Evolutionary conservation across 176 grass and related monocot species (phyloP), one percentile per base, ranked within the genome.

Genomic region (Hsuehochloa calcarea): DNA sequence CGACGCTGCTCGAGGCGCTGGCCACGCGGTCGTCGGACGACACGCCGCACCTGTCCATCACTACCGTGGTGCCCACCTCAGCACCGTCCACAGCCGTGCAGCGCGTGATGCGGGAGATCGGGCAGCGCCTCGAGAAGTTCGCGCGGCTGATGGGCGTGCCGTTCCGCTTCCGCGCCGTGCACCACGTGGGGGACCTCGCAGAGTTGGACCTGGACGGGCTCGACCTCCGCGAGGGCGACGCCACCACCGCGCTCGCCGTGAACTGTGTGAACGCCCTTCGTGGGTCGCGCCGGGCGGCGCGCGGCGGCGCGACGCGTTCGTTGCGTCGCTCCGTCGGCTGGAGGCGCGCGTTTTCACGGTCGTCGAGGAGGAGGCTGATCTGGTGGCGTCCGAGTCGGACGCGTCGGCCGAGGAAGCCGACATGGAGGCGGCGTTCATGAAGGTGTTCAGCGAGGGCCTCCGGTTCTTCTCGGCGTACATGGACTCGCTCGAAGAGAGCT

Each of bases 121-220:
- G 91, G 8, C 91, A 99, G 56, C 55, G 96, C 26, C 95, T 99
- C 91, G 96, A 96, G 88, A 94, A 91, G 88, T 99, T 99, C 85
- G 96, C 96, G 12, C 90, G 93, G 22, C 90, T 99, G 3, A 99
- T 99, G 96, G 96, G 93, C 25, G 96, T 99, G 35, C 96, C 93
- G 29, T 99, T 99, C 85, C 61, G 74, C 52, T 99, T 99, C 91
- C 89, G 81, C 76, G 88, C 87, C 16, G 88, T 96, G 72, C 96
- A 99, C 84, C 93, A 93, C 83, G 60, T 80, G 0, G 96, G 93
- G 29, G 96, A 95, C 73, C 89, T 98, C n/a, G 92, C 96, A 29
- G 89, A 89, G 49, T 90, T 98, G 59, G 89, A 98, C 77, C 85
- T 98, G 78, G 93, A 96, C 26, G 64, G 81, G 75, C 91, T 98